A percentile compares a stretch with the other conserved stretches of the same genome.
phyloP scores from a whole-genome alignment of 2,329 filamentous ascomycete species.

The Verruconis gallopava region DNA sequence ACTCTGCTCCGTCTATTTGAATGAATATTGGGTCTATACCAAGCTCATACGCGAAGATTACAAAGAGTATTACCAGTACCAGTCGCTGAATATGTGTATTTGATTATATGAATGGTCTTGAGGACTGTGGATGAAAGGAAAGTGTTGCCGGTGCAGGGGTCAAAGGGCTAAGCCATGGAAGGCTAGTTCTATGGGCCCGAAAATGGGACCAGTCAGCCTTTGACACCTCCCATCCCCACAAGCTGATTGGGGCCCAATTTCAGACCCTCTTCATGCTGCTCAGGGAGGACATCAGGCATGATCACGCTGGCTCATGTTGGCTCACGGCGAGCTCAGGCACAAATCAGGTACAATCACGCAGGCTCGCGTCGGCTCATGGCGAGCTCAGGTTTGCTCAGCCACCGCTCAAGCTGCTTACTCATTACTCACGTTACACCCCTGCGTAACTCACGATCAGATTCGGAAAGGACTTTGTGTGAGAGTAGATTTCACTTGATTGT shows the following conservation, averaged over 20 bases:
- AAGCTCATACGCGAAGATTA: constrained; percentile 9
- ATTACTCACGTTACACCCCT: constrained; percentile 8
- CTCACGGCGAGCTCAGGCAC: constrained; percentile 11
- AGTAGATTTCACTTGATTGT: constrained; percentile 9
- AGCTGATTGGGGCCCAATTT: constrained; percentile 15
- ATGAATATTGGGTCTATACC: no score
- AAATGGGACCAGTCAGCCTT: constrained; percentile 15
- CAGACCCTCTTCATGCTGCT: constrained; percentile 17
- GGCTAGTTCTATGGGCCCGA: constrained; percentile 13
- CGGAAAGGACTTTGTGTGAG: constrained; percentile 7
- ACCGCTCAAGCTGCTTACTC: constrained; percentile 12
- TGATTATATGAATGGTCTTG: constrained; percentile 13
- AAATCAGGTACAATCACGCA: constrained; percentile 9
- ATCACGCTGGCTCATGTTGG: constrained; percentile 9
- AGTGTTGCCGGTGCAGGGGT: constrained; percentile 15
- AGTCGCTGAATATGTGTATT: constrained; percentile 10
- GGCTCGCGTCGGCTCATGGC: constrained; percentile 11
- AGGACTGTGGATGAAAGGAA: constrained; percentile 14
- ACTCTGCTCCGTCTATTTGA: no score
- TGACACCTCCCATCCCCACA: constrained; percentile 13
- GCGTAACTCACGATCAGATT: constrained; percentile 6
- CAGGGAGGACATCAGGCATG: constrained; percentile 15
- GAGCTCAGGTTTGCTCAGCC: constrained; percentile 11
- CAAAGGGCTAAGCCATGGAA: constrained; percentile 15
- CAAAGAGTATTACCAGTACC: constrained; percentile 10